These are phyloP conservation scores for Diaporthe batatas DNA, from an alignment of 2,329 filamentous ascomycete species.

Conservation along the genomic window DNA sequence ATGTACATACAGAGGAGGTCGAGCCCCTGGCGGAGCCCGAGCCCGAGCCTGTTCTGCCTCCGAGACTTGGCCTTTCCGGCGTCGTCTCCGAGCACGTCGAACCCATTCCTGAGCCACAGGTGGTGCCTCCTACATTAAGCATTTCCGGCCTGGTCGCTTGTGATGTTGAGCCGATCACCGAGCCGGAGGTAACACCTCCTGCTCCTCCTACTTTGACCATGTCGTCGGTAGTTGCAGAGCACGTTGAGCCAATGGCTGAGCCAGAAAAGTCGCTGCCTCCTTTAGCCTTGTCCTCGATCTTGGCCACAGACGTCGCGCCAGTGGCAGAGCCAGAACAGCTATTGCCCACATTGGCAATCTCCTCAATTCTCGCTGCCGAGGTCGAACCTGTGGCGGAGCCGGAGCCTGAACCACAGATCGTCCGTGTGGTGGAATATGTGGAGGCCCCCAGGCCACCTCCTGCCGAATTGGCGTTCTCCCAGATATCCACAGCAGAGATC, in stretches of 20 bases:
- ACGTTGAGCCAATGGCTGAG: conserved; percentile 41
- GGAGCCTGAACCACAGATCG: conserved; percentile 42
- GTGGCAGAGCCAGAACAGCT: conserved; percentile 39
- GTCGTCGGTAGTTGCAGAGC: conserved; percentile 37
- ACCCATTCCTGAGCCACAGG: conserved; percentile 44
- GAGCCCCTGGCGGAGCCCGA: conserved; percentile 52
- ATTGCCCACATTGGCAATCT: conserved; percentile 37
- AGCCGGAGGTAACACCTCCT: conserved; percentile 47
- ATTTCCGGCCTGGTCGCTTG: conserved; percentile 44
- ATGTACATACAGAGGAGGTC: conserved; percentile 59
- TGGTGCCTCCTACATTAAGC: conserved; percentile 39
- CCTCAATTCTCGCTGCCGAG: conserved; percentile 41
- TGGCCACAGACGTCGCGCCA: conserved; percentile 43
- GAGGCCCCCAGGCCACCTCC: conserved; percentile 39
- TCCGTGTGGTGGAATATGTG: conserved; percentile 43
- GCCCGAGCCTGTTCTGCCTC: conserved; percentile 51
- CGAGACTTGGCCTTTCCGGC: conserved; percentile 51
- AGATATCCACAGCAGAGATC: conserved; percentile 43
- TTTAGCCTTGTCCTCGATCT: conserved; percentile 39
- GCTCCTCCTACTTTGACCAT: conserved; percentile 43
- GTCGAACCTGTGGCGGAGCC: conserved; percentile 41
- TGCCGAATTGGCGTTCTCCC: conserved; percentile 45
- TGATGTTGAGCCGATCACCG: conserved; percentile 48
- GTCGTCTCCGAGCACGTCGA: conserved; percentile 49
- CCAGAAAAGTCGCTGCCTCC: conserved; percentile 35